phyloP scores from a whole-genome alignment of 495 filamentous ascomycete species.

The Neurospora sp. region DNA sequence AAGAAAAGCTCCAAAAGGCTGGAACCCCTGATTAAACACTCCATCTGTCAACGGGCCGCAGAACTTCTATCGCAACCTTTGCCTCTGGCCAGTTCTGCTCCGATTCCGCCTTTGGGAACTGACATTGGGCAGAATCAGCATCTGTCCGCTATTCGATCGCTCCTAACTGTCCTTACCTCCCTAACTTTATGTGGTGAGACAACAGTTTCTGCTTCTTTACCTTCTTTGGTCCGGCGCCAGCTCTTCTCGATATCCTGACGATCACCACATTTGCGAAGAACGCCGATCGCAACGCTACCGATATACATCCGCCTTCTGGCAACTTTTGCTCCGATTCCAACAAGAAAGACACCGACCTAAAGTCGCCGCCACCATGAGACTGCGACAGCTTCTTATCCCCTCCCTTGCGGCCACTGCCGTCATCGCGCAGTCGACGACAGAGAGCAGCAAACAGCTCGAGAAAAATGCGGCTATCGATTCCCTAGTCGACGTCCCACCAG shows the following conservation, averaged over 20 bases:
- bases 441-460: constrained; percentile 6
- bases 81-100: constrained; percentile 5
- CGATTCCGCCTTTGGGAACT: neutral
- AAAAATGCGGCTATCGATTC: constrained; percentile 7
- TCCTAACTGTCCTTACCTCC: neutral
- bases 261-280: neutral
- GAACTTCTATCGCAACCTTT: neutral
- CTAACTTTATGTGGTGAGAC: neutral
- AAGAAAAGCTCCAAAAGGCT: constrained; percentile 2
- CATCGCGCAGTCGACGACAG: constrained; percentile 13
- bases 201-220: neutral
- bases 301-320: neutral
- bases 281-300: neutral
- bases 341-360: neutral
- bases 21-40: neutral
- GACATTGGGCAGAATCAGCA: neutral
- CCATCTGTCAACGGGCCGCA: neutral
- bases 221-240: neutral
- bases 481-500: constrained; percentile 9
- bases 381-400: constrained; percentile 35
- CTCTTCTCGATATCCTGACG: neutral
- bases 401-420: constrained; percentile 28
- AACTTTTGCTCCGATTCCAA: neutral
- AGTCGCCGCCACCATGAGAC: constrained; percentile 26
- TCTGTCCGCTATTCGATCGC: neutral